Evolutionary conservation across 2,329 filamentous ascomycete genomes (phyloP).

Genomic region (Fusarium tupiense): DNA sequence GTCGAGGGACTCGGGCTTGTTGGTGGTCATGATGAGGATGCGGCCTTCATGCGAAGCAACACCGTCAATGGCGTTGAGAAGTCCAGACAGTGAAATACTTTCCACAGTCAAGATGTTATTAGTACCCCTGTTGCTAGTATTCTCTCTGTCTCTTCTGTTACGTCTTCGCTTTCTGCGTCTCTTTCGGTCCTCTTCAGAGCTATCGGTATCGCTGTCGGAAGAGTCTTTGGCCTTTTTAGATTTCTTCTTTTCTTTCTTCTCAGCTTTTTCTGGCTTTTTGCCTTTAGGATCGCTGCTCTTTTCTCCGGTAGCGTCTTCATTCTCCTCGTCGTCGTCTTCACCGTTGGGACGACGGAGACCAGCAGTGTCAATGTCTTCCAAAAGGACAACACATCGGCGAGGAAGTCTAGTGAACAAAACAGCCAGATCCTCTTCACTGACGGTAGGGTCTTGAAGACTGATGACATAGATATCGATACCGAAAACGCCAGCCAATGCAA

Average conservation of each 20-base stretch:
- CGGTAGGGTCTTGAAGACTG: slow-evolving; percentile 61
- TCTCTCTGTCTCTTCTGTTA: slow-evolving; percentile 29
- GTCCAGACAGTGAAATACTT: slow-evolving; percentile 78
- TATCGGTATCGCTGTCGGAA: slow-evolving; percentile 35
- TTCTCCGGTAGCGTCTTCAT: slow-evolving; percentile 10
- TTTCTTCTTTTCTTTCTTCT: slow-evolving; percentile 38
- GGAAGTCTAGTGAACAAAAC: slow-evolving; percentile 69
- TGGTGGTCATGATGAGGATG: slow-evolving; percentile 85
- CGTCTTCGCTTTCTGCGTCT: slow-evolving; percentile 34
- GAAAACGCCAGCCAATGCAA: slow-evolving; percentile 73
- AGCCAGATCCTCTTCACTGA: slow-evolving; percentile 71
- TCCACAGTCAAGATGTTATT: slow-evolving; percentile 38
- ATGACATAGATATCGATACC: slow-evolving; percentile 74
- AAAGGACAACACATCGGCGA: slow-evolving; percentile 69
- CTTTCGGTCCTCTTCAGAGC: slow-evolving; percentile 37
- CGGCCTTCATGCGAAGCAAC: slow-evolving; percentile 82
- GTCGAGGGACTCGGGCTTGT: slow-evolving; percentile 77
- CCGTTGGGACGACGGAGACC: slow-evolving; percentile 60
- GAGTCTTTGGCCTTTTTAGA: slow-evolving; percentile 43
- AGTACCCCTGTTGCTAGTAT: slow-evolving; percentile 36
- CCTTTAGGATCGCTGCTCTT: background rate
- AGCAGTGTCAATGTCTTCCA: slow-evolving; percentile 77
- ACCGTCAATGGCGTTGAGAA: slow-evolving; percentile 86
- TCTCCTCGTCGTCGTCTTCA: slow-evolving; percentile 42
- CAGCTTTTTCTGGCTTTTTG: slow-evolving; percentile 13